These are phyloP conservation scores for Amphirosellinia nigrospora DNA, from an alignment of 495 filamentous ascomycete species.

Conservation along the genomic window DNA sequence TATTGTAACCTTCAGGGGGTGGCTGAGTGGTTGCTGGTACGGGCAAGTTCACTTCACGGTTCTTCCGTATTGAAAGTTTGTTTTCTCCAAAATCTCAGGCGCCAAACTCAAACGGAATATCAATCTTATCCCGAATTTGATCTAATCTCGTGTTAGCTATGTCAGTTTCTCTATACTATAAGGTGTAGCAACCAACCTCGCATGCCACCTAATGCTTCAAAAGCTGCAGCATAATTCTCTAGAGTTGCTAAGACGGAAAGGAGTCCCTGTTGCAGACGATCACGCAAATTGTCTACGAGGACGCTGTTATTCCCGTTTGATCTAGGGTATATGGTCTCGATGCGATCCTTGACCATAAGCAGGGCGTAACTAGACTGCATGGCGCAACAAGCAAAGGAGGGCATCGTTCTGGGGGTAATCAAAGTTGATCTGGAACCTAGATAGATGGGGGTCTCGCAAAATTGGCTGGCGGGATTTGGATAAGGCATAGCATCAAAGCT, in stretches of 20 bases:
- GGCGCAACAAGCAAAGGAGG: slow-evolving; percentile 65
- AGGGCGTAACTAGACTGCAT: slow-evolving; percentile 69
- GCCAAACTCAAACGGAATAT: slow-evolving; percentile 28
- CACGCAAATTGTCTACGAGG: slow-evolving; percentile 52
- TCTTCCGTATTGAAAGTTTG: background rate
- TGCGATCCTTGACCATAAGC: slow-evolving; percentile 62
- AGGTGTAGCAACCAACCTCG: slow-evolving; percentile 52
- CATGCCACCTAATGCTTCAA: slow-evolving; percentile 68
- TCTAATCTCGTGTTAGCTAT: slow-evolving; percentile 25
- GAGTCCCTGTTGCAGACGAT: slow-evolving; percentile 61
- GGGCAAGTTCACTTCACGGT: background rate
- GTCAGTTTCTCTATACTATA: slow-evolving; percentile 5
- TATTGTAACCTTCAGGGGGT: background rate
- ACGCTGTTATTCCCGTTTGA: slow-evolving; percentile 41
- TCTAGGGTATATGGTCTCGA: slow-evolving; percentile 50
- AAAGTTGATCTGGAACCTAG: slow-evolving; percentile 36
- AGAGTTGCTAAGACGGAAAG: slow-evolving; percentile 56
- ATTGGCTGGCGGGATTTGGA: slow-evolving; percentile 50
- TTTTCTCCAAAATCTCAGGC: background rate
- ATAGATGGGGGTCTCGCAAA: slow-evolving; percentile 39
- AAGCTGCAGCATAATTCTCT: slow-evolving; percentile 63
- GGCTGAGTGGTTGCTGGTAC: background rate
- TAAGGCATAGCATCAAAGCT: slow-evolving; percentile 59
- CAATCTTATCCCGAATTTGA: slow-evolving; percentile 43
- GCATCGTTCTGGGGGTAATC: slow-evolving; percentile 61